phyloP scores from a whole-genome alignment of 139 green algal species.

The Medakamo hakoo region DNA sequence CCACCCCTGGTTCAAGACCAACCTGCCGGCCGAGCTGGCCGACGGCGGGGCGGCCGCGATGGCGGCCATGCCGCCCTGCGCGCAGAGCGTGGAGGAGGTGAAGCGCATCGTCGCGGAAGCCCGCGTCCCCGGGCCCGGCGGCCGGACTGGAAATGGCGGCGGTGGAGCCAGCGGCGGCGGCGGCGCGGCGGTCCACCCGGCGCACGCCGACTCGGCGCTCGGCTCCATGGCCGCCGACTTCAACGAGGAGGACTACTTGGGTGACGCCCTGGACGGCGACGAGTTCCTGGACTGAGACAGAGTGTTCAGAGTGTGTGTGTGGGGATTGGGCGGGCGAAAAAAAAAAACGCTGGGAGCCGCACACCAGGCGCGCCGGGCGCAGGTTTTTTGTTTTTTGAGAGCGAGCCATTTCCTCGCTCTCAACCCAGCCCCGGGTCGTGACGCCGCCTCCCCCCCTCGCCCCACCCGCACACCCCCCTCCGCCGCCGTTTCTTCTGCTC shows the following conservation, averaged over 20 bases:
- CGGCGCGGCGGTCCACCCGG: no score
- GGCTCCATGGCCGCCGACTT: slow-evolving; percentile 10
- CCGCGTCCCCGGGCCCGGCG: slow-evolving; percentile 5
- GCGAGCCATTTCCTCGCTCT: not conserved
- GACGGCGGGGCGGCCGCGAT: slow-evolving; percentile 11
- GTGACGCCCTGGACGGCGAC: slow-evolving; percentile 23
- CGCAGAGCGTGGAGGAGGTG: slow-evolving; percentile 37
- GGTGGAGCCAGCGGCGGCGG: not conserved
- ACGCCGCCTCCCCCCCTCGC: no score
- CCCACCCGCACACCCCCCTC: not conserved
- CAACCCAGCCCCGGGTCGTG: not conserved
- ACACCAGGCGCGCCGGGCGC: slow-evolving; percentile 7
- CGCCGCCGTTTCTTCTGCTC: not conserved
- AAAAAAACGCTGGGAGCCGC: slow-evolving; percentile 6
- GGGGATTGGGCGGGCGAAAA: slow-evolving; percentile 5
- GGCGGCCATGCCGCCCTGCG: slow-evolving; percentile 7
- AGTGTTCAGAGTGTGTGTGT: not conserved
- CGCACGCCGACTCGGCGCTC: not conserved
- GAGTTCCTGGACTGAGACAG: slow-evolving; percentile 19
- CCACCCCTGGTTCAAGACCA: slow-evolving; percentile 87
- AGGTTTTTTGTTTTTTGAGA: slow-evolving; percentile 8
- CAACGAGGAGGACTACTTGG: slow-evolving; percentile 47
- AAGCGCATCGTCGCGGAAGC: slow-evolving; percentile 24
- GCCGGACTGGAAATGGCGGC: not conserved
- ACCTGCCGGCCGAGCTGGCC: slow-evolving; percentile 72